Percentiles rank a stretch among this genome's conserved stretches.
phyloP scores from a whole-genome alignment of 495 filamentous ascomycete genomes.

The Penicillium psychrofluorescens region DNA sequence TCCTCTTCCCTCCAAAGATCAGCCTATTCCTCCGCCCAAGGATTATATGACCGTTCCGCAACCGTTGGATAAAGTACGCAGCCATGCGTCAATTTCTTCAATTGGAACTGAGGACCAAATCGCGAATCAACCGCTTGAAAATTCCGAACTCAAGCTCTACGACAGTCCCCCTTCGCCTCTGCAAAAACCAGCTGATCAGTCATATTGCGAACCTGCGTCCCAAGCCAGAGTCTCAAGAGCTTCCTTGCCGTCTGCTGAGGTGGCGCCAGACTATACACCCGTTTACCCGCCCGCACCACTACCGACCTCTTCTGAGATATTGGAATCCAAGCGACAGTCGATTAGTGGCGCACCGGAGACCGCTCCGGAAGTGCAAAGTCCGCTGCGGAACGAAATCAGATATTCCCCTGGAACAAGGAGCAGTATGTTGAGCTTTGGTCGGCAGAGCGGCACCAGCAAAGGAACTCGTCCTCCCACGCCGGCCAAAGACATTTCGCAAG shows the following conservation, averaged over 20 bases:
- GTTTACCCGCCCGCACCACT: background rate
- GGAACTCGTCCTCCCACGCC: conserved; percentile 18
- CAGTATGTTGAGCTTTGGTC: conserved; percentile 22
- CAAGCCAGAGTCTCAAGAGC: background rate
- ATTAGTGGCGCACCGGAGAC: conserved; percentile 16
- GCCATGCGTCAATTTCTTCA: conserved; percentile 16
- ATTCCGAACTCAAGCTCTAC: background rate
- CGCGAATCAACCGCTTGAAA: background rate
- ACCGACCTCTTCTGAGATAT: conserved; percentile 9
- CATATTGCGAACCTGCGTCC: conserved; percentile 1
- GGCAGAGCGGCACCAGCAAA: conserved; percentile 11
- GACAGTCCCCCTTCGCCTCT: conserved; percentile 10
- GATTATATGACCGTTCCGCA: background rate
- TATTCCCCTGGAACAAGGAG: conserved; percentile 18
- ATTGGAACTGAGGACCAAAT: conserved; percentile 9
- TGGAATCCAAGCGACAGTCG: conserved; percentile 16
- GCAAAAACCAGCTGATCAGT: background rate
- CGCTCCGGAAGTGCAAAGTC: conserved; percentile 15
- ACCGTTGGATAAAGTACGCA: background rate
- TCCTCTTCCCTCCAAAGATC: too few relatives aligned
- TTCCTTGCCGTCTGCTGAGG: conserved; percentile 2
- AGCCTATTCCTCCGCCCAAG: background rate
- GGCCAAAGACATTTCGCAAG: conserved; percentile 14
- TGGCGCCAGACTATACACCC: background rate
- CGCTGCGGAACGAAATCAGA: conserved; percentile 21